Base-by-base conservation (phyloP, 352 stramenopile species). In the Phytophthora hybrid region DNA sequence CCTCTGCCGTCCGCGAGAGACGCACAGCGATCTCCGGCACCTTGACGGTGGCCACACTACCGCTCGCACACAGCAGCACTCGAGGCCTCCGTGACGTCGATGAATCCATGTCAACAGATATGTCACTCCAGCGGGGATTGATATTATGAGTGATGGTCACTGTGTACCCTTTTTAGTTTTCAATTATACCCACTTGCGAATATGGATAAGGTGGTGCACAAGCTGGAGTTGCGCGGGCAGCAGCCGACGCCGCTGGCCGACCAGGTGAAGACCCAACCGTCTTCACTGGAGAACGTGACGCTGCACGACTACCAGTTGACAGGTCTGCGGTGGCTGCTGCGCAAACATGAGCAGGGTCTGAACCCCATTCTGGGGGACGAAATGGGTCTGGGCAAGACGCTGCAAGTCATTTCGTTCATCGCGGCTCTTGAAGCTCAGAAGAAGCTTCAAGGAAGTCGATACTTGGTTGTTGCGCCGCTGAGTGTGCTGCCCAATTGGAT, bases 21-120 rank as follows among this genome's bases (percentile, higher is more conserved):
- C 79, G 79, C 13, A 91, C 71, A 9, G 86, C 89, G 9, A 97
- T 78, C 75, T 97, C 89, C 19, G 93, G 91, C 44, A 96, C 76
- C 69, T 97, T 98, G 49, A 98, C 85, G 3, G 88, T 88, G 59
- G 93, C 92, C 34, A 98, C 93, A 63, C 90, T 97, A 59, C 92
- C 93, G 62, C 86, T 95, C 10, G 84, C 91, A 37, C 83, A 83
- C 62, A 97, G 75, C 64, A 98, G 58, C 46, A 97, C 80, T 13
- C 79, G 80, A 14, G 87, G 88, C 13, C 76, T 13, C n/a, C 37
- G 37, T 11, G 39, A n/a, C 13, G 39, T 46, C 18, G 81, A 4
- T 58, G 53, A 23, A 54, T 41, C 55, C 53, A 53, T 52, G 57
- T 49, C 66, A 46, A 41, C 29, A 31, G 29, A 32, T 60, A n/a